Conservation (phyloP, 2,329 filamentous ascomycete species). For the Cercospora nicotianae region DNA sequence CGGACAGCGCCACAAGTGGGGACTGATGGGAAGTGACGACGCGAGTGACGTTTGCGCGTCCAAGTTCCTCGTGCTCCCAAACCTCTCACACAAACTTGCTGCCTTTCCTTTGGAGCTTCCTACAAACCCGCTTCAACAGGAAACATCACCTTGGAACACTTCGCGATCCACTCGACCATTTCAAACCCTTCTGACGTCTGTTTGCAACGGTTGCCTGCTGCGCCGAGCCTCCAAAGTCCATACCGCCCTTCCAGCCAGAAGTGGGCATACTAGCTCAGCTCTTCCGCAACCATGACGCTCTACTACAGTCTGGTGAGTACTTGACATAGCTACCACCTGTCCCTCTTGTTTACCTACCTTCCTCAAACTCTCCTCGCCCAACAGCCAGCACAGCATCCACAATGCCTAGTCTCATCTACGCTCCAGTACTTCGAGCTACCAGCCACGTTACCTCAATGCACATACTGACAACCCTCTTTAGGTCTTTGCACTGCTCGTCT, state of each 20-base stretch:
- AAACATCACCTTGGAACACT: not conserved
- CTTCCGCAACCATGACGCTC: conserved; percentile 61
- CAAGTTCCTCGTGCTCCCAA: not conserved
- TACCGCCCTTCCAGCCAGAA: conserved; percentile 4
- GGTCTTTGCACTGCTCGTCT: conserved; percentile 81
- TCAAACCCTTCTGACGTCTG: not conserved
- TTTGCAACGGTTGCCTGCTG: not conserved
- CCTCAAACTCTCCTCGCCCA: not conserved
- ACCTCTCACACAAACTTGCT: not conserved
- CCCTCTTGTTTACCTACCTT: conserved; percentile 11
- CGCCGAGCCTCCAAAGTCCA: not conserved
- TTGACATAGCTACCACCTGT: conserved; percentile 12
- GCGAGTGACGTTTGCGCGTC: not conserved
- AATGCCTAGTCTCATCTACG: conserved; percentile 42
- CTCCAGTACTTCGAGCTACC: conserved; percentile 34
- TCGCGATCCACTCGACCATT: not conserved
- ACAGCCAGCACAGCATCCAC: conserved; percentile 14
- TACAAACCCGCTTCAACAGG: not conserved
- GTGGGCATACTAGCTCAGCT: conserved; percentile 19
- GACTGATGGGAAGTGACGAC: not conserved
- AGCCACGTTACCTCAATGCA: conserved; percentile 1
- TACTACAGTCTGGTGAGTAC: conserved; percentile 66
- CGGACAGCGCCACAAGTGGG: not conserved
- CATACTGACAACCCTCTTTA: conserved; percentile 42
- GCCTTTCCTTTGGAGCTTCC: not conserved